Conservation (phyloP, 2,329 filamentous ascomycete genomes). For the Calycina herbarum region DNA sequence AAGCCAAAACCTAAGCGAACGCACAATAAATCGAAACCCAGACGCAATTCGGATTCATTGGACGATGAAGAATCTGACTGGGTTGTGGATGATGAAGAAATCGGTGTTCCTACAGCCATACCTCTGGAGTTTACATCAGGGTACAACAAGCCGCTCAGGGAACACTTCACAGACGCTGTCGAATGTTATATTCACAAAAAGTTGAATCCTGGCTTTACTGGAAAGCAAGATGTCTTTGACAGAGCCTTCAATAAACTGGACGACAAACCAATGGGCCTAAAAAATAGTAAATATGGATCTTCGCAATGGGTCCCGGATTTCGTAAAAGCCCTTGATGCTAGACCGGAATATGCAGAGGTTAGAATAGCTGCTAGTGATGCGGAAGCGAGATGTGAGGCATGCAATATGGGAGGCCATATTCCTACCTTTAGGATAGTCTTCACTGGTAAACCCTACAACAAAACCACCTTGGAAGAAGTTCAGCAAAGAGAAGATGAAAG, state of each 20-base stretch:
- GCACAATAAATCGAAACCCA: conserved; percentile 4
- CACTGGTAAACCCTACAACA: conserved; percentile 64
- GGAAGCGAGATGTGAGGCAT: conserved; percentile 48
- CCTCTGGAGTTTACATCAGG: conserved; percentile 70
- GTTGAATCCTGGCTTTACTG: conserved; percentile 69
- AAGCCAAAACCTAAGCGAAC: conserved; percentile 10
- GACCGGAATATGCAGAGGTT: conserved; percentile 54
- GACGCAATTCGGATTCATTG: conserved; percentile 19
- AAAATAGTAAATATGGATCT: conserved; percentile 68
- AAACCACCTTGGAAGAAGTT: conserved; percentile 65
- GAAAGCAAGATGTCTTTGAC: conserved; percentile 62
- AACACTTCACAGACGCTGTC: conserved; percentile 71
- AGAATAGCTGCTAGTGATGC: conserved; percentile 38
- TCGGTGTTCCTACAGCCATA: conserved; percentile 59
- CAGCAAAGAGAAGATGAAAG: conserved; percentile 45
- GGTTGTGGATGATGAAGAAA: conserved; percentile 60
- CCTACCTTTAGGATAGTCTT: conserved; percentile 66
- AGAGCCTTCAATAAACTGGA: conserved; percentile 71
- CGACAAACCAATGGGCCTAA: conserved; percentile 66
- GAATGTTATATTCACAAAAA: conserved; percentile 83
- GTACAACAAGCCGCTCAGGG: conserved; percentile 65
- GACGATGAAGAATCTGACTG: conserved; percentile 48
- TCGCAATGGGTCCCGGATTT: conserved; percentile 70
- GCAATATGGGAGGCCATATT: conserved; percentile 67
- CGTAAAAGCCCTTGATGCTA: conserved; percentile 60